Percentiles rank a stretch among this genome's conserved stretches.
These are phyloP conservation scores for Aulographum hederae DNA, from an alignment of 2,329 filamentous ascomycete genomes.

Conservation along the genomic window DNA sequence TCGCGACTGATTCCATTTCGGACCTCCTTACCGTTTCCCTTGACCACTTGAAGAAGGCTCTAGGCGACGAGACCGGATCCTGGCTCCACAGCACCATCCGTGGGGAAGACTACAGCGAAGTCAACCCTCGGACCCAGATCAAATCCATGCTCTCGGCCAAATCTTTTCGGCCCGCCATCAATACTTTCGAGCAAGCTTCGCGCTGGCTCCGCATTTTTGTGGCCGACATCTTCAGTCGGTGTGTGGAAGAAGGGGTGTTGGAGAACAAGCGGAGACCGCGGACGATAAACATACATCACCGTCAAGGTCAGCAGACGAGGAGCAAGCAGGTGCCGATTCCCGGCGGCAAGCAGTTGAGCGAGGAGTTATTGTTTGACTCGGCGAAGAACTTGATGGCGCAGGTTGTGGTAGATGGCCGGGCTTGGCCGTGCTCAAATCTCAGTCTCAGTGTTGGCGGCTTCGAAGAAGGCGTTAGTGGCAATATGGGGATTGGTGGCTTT, in stretches of 20 bases:
- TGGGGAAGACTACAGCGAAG: conserved; percentile 72
- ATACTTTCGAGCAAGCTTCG: conserved; percentile 55
- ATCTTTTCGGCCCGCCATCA: conserved; percentile 75
- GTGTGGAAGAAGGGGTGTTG: conserved; percentile 78
- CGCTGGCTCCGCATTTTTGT: conserved; percentile 84
- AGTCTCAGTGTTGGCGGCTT: conserved; percentile 83
- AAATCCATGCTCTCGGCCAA: conserved; percentile 97
- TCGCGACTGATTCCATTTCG: conserved; percentile 61
- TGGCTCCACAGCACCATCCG: conserved; percentile 79
- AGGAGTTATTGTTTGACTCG: conserved; percentile 53
- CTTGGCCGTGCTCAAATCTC: conserved; percentile 86
- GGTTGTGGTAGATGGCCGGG: conserved; percentile 55
- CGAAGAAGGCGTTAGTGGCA: conserved; percentile 69
- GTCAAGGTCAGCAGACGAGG: conserved; percentile 52
- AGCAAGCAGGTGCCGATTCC: conserved; percentile 65
- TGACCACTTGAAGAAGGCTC: conserved; percentile 56
- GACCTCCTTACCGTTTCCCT: conserved; percentile 57
- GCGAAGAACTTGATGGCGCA: conserved; percentile 62
- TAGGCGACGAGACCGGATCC: conserved; percentile 67
- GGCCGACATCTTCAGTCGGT: conserved; percentile 74
- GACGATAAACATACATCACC: conserved; percentile 70
- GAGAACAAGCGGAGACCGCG: conserved; percentile 77
- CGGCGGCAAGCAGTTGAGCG: conserved; percentile 53
- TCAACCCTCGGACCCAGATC: conserved; percentile 80
- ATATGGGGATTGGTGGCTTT: conserved; percentile 72